Evolutionary conservation across 768 basidiomycete species (phyloP).

Genomic region (Mycena rebaudengoi): DNA sequence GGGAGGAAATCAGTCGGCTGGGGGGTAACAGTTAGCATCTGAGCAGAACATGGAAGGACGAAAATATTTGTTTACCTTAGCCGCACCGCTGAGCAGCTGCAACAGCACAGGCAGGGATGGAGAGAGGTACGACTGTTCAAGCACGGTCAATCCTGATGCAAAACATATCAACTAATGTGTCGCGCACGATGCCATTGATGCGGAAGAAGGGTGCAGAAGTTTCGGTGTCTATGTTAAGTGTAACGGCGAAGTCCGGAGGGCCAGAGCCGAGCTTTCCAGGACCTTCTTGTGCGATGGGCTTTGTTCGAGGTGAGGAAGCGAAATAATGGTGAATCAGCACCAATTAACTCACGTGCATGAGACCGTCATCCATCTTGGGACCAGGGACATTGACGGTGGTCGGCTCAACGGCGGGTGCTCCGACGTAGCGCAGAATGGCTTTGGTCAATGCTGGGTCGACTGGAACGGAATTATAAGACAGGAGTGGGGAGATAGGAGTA

Average conservation of each 20-base stretch:
- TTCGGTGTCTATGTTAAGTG: constrained; percentile 24
- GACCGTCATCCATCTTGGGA: constrained; percentile 33
- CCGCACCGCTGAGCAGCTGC: constrained; percentile 6
- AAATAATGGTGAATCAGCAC: no score
- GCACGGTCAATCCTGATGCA: not conserved
- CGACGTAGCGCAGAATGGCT: constrained; percentile 48
- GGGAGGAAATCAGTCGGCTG: constrained; percentile 2
- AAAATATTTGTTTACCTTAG: no score
- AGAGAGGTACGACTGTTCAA: not conserved
- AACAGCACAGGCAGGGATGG: constrained; percentile 9
- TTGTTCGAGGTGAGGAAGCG: no score
- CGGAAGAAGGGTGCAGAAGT: constrained; percentile 26
- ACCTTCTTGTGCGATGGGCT: constrained; percentile 23
- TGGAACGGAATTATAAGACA: not conserved
- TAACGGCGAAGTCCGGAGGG: constrained; percentile 18
- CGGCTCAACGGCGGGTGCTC: constrained; percentile 44
- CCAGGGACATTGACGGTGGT: constrained; percentile 33
- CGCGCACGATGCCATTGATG: constrained; percentile 25
- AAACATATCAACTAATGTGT: constrained; percentile 14
- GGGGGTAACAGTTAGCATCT: no score
- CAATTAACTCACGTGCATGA: constrained; percentile 42
- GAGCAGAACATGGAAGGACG: no score
- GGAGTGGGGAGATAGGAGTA: not conserved
- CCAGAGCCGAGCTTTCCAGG: constrained; percentile 23
- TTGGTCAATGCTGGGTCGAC: constrained; percentile 42